Conservation (phyloP, 345 rosid genomes). For the Eucalyptus erythrocorys region DNA sequence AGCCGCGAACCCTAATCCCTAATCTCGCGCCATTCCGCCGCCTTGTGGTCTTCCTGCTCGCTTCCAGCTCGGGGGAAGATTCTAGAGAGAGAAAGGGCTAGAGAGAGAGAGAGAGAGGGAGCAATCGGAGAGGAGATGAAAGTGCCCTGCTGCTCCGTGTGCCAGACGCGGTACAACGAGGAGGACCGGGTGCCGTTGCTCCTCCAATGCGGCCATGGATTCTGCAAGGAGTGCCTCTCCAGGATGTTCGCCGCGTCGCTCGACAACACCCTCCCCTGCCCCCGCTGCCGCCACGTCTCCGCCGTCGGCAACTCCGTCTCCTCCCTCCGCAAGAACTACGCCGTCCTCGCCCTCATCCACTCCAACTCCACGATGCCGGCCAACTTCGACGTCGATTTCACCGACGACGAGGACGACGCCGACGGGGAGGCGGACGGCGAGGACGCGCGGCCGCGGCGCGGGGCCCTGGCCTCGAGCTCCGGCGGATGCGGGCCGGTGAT, state of each 20-base stretch:
- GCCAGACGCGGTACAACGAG: slow-evolving; percentile 90
- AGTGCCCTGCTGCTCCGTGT: slow-evolving; percentile 83
- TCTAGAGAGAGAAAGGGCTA: not conserved
- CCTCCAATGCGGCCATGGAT: slow-evolving; percentile 95
- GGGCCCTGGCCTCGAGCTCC: slow-evolving; percentile 57
- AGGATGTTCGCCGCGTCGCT: slow-evolving; percentile 78
- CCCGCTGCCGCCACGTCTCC: slow-evolving; percentile 89
- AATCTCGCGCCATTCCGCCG: not conserved
- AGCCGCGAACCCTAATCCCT: not conserved
- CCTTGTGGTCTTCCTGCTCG: not conserved
- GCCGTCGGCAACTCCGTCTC: slow-evolving; percentile 85
- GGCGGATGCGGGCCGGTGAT: slow-evolving; percentile 57
- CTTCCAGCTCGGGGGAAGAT: not conserved
- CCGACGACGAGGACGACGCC: slow-evolving; percentile 26
- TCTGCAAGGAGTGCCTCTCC: slow-evolving; percentile 84
- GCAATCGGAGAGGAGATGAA: slow-evolving; percentile 20
- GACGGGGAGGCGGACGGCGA: slow-evolving; percentile 8
- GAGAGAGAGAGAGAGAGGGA: not conserved
- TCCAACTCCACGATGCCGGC: slow-evolving; percentile 15
- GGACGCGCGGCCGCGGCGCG: slow-evolving; percentile 16
- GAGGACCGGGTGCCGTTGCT: slow-evolving; percentile 80
- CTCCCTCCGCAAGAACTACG: slow-evolving; percentile 79
- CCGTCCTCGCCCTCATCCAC: slow-evolving; percentile 66
- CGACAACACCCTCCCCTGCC: slow-evolving; percentile 72
- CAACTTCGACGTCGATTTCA: slow-evolving; percentile 57